These are phyloP conservation scores for Saturnispora dispora DNA, from an alignment of 805 yeast species.

Conservation along the genomic window DNA sequence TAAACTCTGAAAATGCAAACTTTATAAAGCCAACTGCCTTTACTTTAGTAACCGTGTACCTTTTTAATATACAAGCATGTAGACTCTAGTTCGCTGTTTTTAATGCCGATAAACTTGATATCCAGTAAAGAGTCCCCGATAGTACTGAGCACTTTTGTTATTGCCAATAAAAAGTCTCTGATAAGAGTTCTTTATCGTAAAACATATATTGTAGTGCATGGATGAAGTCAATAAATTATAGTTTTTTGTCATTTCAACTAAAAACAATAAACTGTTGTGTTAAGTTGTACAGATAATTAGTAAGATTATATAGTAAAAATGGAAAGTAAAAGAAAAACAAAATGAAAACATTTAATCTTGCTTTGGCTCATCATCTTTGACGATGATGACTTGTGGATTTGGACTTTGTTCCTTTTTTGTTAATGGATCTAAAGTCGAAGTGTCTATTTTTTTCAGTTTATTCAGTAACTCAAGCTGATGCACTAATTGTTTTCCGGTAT, in stretches of 20 bases:
- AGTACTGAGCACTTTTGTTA: too few relatives aligned
- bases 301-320: background rate
- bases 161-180: too few relatives aligned
- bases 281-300: background rate
- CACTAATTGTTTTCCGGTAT: constrained; percentile 22
- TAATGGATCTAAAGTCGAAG: background rate
- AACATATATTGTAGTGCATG: too few relatives aligned
- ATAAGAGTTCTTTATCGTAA: too few relatives aligned
- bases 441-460: constrained; percentile 21
- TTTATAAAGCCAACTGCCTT: background rate
- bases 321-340: background rate
- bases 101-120: background rate
- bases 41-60: too few relatives aligned
- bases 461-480: constrained; percentile 22
- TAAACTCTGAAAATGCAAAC: background rate
- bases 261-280: background rate
- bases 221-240: too few relatives aligned
- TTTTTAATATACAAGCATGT: too few relatives aligned
- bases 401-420: background rate
- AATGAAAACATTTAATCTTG: background rate
- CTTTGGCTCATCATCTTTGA: background rate
- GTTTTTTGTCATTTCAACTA: too few relatives aligned
- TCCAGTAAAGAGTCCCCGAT: too few relatives aligned
- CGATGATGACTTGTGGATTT: background rate
- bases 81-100: background rate